phyloP scores from a whole-genome alignment of 169 alveolate genomes.

The Ichthyophthirius multifiliis region DNA sequence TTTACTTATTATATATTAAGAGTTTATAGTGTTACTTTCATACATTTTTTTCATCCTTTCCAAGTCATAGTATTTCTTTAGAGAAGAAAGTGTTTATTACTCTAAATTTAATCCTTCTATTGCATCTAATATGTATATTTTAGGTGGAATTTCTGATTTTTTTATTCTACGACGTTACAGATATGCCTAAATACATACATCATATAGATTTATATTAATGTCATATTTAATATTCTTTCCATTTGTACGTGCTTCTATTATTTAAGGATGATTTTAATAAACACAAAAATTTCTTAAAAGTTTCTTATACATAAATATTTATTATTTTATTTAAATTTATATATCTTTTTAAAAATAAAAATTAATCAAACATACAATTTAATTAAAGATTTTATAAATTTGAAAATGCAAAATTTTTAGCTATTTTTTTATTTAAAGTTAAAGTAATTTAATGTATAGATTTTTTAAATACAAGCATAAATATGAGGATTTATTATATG shows the following conservation, averaged over 20 bases:
- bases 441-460: too few species aligned
- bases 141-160: conserved; percentile 37
- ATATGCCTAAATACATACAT: conserved; percentile 19
- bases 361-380: too few species aligned
- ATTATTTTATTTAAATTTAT: too few species aligned
- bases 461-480: too few species aligned
- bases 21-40: conserved; percentile 36
- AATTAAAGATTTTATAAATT: too few species aligned
- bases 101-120: conserved; percentile 28
- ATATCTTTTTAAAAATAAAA: too few species aligned
- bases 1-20: conserved; percentile 44
- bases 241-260: not conserved
- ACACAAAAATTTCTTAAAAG: too few species aligned
- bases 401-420: too few species aligned
- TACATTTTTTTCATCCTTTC: conserved; percentile 35
- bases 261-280: conserved; percentile 29
- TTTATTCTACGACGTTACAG: conserved; percentile 24
- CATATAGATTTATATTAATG: conserved; percentile 7
- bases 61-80: conserved; percentile 41
- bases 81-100: conserved; percentile 36
- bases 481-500: too few species aligned
- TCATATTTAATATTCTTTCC: conserved; percentile 26
- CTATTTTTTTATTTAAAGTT: too few species aligned
- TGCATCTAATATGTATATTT: conserved; percentile 25
- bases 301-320: too few species aligned